Evolutionary conservation across 2,329 filamentous ascomycete genomes (phyloP).

Genomic region (Neonectria sp.): DNA sequence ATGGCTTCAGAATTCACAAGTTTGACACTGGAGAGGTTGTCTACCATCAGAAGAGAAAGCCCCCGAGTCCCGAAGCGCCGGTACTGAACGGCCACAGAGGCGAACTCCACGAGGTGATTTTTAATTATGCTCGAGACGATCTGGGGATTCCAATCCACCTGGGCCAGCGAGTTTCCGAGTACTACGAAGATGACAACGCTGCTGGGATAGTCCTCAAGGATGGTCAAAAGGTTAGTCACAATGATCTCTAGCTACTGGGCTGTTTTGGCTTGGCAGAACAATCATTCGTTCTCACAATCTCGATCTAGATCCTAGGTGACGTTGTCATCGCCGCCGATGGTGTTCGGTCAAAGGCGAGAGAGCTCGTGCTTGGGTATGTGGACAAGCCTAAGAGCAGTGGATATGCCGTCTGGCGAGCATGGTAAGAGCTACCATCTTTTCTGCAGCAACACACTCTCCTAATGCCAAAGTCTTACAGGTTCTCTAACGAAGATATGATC

Average conservation of each 20-base stretch:
- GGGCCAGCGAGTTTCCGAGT: conserved; percentile 65
- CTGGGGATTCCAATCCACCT: conserved; percentile 70
- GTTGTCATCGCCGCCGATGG: conserved; percentile 70
- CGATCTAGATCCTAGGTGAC: conserved; percentile 57
- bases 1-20: conserved; percentile 75
- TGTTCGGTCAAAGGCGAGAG: conserved; percentile 58
- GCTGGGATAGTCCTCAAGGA: conserved; percentile 21
- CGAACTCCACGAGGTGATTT: conserved; percentile 72
- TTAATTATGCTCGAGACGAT: conserved; percentile 68
- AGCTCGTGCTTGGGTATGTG: conserved; percentile 25
- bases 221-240: conserved; percentile 6
- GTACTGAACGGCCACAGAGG: conserved; percentile 72
- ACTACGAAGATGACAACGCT: conserved; percentile 62
- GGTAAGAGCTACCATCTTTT: conserved; percentile 55
- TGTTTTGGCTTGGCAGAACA: neutral
- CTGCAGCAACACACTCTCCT: too few species aligned
- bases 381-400: conserved; percentile 53
- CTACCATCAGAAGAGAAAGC: conserved; percentile 64
- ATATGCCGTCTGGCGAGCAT: conserved; percentile 68
- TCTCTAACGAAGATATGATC: conserved; percentile 64
- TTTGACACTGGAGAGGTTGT: conserved; percentile 73
- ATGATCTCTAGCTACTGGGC: neutral
- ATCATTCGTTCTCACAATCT: neutral
- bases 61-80: conserved; percentile 35
- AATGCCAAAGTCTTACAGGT: conserved; percentile 24